These are phyloP conservation scores for Viridothelium virens DNA, from an alignment of 495 filamentous ascomycete genomes.

Conservation along the genomic window DNA sequence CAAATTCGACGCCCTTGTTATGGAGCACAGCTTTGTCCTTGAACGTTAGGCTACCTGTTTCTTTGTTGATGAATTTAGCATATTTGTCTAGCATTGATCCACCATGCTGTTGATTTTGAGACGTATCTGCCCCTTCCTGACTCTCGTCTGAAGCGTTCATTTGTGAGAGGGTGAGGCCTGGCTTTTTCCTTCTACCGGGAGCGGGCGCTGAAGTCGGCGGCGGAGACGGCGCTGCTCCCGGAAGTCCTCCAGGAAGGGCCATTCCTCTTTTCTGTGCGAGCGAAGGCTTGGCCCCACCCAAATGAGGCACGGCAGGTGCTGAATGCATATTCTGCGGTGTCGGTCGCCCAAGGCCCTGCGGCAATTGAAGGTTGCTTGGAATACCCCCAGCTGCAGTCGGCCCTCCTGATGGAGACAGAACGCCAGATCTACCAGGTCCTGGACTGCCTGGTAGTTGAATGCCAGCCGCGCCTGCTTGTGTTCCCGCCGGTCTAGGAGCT, in stretches of 20 bases:
- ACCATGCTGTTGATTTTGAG: conserved; percentile 13
- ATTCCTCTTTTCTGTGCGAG: conserved; percentile 39
- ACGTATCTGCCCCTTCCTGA: conserved; percentile 10
- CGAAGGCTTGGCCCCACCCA: conserved; percentile 36
- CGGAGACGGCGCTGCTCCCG: conserved; percentile 23
- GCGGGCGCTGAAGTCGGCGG: conserved; percentile 18
- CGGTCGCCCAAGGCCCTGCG: conserved; percentile 24
- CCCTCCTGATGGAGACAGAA: conserved; percentile 6
- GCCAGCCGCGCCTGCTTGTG: conserved; percentile 11
- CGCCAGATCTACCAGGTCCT: background rate
- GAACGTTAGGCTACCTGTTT: conserved; percentile 85
- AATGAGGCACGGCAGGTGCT: conserved; percentile 32
- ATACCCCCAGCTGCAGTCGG: conserved; percentile 25
- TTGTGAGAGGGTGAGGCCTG: conserved; percentile 33
- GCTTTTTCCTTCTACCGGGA: conserved; percentile 29
- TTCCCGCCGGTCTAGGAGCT: conserved; percentile 34
- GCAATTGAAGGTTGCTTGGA: conserved; percentile 28
- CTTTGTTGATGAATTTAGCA: conserved; percentile 81
- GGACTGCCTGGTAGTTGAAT: background rate
- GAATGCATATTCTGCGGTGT: conserved; percentile 27
- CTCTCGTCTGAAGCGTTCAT: conserved; percentile 28
- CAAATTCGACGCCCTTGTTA: conserved; percentile 83
- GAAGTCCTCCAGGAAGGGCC: conserved; percentile 35
- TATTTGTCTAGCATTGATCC: conserved; percentile 62
- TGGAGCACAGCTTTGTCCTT: conserved; percentile 87